These are phyloP conservation scores for Kazachstania bromeliacearum DNA, from an alignment of 805 yeast genomes.

Conservation along the genomic window DNA sequence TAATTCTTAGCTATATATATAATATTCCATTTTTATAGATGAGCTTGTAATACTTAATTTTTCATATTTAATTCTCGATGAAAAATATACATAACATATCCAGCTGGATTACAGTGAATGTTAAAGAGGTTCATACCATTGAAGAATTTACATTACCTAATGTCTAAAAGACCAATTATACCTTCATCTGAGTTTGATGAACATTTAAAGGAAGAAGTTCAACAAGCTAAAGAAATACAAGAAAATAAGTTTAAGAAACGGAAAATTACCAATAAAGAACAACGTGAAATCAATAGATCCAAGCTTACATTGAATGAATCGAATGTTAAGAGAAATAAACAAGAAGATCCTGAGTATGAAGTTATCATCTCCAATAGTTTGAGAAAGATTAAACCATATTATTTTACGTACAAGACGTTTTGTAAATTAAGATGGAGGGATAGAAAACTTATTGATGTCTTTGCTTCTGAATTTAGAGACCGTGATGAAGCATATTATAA, in stretches of 20 bases:
- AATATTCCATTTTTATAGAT: too few relatives aligned
- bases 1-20: too few relatives aligned
- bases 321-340: constrained; percentile 37
- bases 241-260: constrained; percentile 8
- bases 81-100: too few relatives aligned
- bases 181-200: constrained; percentile 7
- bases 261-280: constrained; percentile 7
- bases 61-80: too few relatives aligned
- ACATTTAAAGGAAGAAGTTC: constrained; percentile 9
- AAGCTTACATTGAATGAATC: constrained; percentile 21
- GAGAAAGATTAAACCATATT: constrained; percentile 74
- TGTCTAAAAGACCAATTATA: neutral
- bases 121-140: too few relatives aligned
- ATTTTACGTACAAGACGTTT: constrained; percentile 78
- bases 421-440: constrained; percentile 89
- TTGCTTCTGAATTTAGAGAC: constrained; percentile 75
- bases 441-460: constrained; percentile 70
- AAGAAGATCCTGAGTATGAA: constrained; percentile 49
- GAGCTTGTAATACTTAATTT: neutral
- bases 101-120: too few relatives aligned
- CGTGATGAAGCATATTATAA: constrained; percentile 57
- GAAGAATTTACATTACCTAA: too few relatives aligned
- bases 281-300: constrained; percentile 26
- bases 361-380: constrained; percentile 52
- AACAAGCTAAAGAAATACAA: constrained; percentile 9